Percentiles rank a stretch among this genome's conserved stretches.
Conservation (phyloP, 371 early-diverging fungal genomes). For the Capillidium rhysosporum region DNA sequence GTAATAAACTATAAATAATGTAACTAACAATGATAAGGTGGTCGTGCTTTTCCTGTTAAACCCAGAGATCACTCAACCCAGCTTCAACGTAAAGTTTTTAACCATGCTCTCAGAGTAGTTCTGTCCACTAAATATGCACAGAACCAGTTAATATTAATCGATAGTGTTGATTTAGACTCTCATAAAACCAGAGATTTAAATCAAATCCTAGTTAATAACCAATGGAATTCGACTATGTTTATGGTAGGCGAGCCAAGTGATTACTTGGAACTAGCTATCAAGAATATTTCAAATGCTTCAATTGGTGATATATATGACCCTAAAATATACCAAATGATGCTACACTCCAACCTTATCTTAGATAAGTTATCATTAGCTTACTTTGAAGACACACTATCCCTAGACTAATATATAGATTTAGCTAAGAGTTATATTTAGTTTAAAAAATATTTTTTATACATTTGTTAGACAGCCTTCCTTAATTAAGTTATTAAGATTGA, state of each 20-base stretch:
- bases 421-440: too few relatives aligned
- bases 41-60: slow-evolving; percentile 73
- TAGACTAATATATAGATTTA: not conserved
- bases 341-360: slow-evolving; percentile 8
- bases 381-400: not conserved
- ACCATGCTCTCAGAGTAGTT: slow-evolving; percentile 59
- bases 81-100: slow-evolving; percentile 68
- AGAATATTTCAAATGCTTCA: slow-evolving; percentile 41
- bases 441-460: too few relatives aligned
- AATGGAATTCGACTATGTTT: slow-evolving; percentile 27
- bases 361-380: slow-evolving; percentile 5
- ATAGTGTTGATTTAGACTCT: slow-evolving; percentile 31
- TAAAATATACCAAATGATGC: slow-evolving; percentile 30
- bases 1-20: slow-evolving; percentile 18
- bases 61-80: slow-evolving; percentile 67
- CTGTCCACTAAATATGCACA: slow-evolving; percentile 77
- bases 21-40: slow-evolving; percentile 11
- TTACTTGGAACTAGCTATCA: slow-evolving; percentile 38
- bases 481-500: too few relatives aligned
- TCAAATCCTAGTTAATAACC: slow-evolving; percentile 21
- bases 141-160: slow-evolving; percentile 70
- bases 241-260: slow-evolving; percentile 23
- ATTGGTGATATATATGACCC: slow-evolving; percentile 41
- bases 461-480: too few relatives aligned
- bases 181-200: slow-evolving; percentile 34